phyloP scores from a whole-genome alignment of 2,329 filamentous ascomycete species.

The Hymenoscyphus repandus region DNA sequence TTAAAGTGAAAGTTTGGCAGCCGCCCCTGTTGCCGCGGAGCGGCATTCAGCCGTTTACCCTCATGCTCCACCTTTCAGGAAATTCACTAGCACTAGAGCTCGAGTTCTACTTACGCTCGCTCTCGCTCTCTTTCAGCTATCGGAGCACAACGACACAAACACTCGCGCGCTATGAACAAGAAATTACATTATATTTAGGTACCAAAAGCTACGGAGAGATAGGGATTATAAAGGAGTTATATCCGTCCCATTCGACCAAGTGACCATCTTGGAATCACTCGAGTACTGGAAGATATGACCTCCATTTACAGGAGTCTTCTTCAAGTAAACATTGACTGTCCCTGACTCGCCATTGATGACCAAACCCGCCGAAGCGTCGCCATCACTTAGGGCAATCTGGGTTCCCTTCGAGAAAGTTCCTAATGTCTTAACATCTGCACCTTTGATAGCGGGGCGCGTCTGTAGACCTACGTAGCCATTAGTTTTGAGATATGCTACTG shows the following conservation, averaged over 20 bases:
- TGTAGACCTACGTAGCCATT: constrained; percentile 8
- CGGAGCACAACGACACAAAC: too few relatives aligned
- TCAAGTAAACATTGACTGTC: constrained; percentile 5
- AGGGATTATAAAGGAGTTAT: background rate
- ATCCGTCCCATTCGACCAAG: constrained; percentile 4
- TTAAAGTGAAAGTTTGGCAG: too few relatives aligned
- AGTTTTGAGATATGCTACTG: constrained; percentile 5
- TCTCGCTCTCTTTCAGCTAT: too few relatives aligned
- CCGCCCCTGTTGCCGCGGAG: too few relatives aligned
- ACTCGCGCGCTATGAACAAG: background rate
- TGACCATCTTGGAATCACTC: background rate
- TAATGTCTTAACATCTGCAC: background rate
- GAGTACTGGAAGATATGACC: constrained; percentile 5
- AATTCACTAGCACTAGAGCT: too few relatives aligned
- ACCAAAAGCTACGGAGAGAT: background rate
- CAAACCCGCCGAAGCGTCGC: constrained; percentile 2
- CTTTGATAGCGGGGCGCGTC: constrained; percentile 5
- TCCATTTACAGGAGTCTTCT: background rate
- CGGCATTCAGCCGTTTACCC: too few relatives aligned
- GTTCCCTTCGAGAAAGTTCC: constrained; percentile 3
- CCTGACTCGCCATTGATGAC: constrained; percentile 5
- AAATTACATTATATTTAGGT: background rate
- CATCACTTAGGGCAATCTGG: constrained; percentile 6
- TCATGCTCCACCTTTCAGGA: too few relatives aligned
- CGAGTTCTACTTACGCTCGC: too few relatives aligned